A percentile compares a stretch with the other conserved stretches of the same genome.
Conservation (phyloP, 192 early-diverging fungal genomes). For the Mortierella hygrophila region DNA sequence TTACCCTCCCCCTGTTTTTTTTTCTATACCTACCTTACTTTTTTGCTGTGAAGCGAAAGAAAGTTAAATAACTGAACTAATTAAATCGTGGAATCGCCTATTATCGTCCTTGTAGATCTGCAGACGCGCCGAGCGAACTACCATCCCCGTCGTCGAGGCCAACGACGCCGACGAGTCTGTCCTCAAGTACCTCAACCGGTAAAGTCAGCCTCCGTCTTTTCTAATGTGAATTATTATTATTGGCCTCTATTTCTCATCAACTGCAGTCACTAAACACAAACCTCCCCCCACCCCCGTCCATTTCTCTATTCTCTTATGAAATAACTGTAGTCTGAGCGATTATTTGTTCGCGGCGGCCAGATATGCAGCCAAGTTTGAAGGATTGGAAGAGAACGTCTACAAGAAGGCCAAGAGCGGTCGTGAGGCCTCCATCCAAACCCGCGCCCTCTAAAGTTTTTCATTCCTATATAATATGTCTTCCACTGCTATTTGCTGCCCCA, state of each 20-base stretch:
- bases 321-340: slow-evolving; percentile 77
- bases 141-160: slow-evolving; percentile 76
- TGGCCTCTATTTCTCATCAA: not conserved
- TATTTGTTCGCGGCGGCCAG: slow-evolving; percentile 93
- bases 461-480: not conserved
- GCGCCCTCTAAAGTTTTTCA: not conserved
- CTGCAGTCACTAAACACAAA: not conserved
- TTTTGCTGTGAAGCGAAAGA: not conserved
- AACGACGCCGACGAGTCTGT: slow-evolving; percentile 69
- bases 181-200: slow-evolving; percentile 80
- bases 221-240: no score
- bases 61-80: not conserved
- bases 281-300: not conserved
- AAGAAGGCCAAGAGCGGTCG: slow-evolving; percentile 59
- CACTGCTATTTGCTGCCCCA: no score
- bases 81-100: not conserved
- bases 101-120: slow-evolving; percentile 60
- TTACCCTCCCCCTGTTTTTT: not conserved
- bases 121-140: slow-evolving; percentile 87
- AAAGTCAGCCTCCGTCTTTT: not conserved
- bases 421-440: slow-evolving; percentile 40
- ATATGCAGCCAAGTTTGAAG: slow-evolving; percentile 79
- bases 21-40: not conserved
- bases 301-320: not conserved
- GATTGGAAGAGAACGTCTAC: slow-evolving; percentile 84